Percentiles rank a stretch among this genome's conserved stretches.
Evolutionary conservation across 495 filamentous ascomycete genomes (phyloP).

Genomic region (Venustampulla echinocandica): DNA sequence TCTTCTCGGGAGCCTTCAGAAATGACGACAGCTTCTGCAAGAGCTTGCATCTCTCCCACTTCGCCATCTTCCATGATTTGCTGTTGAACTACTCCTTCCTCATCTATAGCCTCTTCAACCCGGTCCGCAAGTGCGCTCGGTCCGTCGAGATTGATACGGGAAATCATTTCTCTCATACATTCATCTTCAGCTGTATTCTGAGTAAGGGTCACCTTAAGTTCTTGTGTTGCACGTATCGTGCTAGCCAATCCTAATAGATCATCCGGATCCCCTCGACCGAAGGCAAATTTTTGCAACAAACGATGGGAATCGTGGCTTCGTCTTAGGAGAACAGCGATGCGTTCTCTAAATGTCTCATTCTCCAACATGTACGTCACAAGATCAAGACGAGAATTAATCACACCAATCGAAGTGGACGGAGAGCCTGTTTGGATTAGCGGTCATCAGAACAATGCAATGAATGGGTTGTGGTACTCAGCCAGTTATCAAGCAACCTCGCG

Average conservation of each 20-base stretch:
- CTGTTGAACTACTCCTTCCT: conserved; percentile 75
- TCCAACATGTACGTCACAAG: conserved; percentile 67
- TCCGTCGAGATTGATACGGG: conserved; percentile 57
- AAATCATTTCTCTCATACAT: conserved; percentile 45
- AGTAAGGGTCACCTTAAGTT: conserved; percentile 43
- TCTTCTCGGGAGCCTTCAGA: conserved; percentile 42
- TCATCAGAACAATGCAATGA: not conserved
- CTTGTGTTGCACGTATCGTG: conserved; percentile 70
- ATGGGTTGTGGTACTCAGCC: too few relatives aligned
- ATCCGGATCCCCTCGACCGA: conserved; percentile 89
- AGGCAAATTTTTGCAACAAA: conserved; percentile 83
- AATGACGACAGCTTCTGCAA: conserved; percentile 58
- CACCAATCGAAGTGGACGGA: conserved; percentile 72
- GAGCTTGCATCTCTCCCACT: conserved; percentile 53
- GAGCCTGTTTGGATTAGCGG: conserved; percentile 28
- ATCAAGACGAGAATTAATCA: conserved; percentile 75
- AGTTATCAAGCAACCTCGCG: conserved; percentile 67
- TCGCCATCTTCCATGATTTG: conserved; percentile 68
- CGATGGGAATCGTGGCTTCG: conserved; percentile 79
- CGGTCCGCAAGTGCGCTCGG: conserved; percentile 58
- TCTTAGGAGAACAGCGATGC: conserved; percentile 57
- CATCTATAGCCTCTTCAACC: conserved; percentile 78
- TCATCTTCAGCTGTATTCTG: conserved; percentile 9
- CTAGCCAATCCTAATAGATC: conserved; percentile 75
- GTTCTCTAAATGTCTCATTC: conserved; percentile 54